Evolutionary conservation across 257 asterid species (phyloP).

Genomic region (Primulina tabacum): DNA sequence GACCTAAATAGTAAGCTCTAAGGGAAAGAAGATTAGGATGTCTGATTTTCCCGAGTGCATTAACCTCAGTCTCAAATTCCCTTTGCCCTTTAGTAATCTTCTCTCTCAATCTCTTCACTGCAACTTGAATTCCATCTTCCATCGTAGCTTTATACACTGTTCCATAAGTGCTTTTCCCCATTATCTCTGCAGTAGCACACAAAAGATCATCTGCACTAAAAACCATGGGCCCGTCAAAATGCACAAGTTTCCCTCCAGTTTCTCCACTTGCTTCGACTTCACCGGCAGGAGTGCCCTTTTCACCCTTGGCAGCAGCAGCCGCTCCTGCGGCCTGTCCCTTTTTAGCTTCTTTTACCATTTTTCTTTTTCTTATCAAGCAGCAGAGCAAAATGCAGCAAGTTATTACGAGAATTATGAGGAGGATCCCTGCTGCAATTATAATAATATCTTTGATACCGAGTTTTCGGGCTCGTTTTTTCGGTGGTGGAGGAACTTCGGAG

Average conservation of each 20-base stretch:
- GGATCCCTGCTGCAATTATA: slow-evolving; percentile 50
- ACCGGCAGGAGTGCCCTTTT: too few species aligned
- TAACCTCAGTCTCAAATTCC: slow-evolving; percentile 50
- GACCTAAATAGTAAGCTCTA: slow-evolving; percentile 52
- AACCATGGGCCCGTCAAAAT: slow-evolving; percentile 45
- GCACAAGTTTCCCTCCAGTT: slow-evolving; percentile 50
- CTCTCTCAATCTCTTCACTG: slow-evolving; percentile 55
- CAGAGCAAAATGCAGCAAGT: slow-evolving; percentile 42
- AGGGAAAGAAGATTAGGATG: slow-evolving; percentile 50
- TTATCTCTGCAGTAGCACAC: slow-evolving; percentile 56
- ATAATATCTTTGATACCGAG: slow-evolving; percentile 40
- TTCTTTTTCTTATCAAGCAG: slow-evolving; percentile 39
- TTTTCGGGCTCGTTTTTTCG: slow-evolving; percentile 21
- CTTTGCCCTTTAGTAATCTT: slow-evolving; percentile 48
- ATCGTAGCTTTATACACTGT: slow-evolving; percentile 47
- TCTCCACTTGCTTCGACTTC: slow-evolving; percentile 27
- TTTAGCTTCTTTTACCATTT: slow-evolving; percentile 29
- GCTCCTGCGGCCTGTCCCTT: slow-evolving; percentile 29
- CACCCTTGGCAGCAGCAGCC: too few species aligned
- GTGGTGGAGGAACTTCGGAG: slow-evolving; percentile 31
- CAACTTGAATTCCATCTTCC: slow-evolving; percentile 49
- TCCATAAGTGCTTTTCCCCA: slow-evolving; percentile 57
- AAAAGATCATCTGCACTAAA: slow-evolving; percentile 51
- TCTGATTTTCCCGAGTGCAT: slow-evolving; percentile 45
- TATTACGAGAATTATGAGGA: slow-evolving; percentile 32